Percentiles rank a stretch among this genome's conserved stretches.
Conservation (phyloP, 2,329 filamentous ascomycete genomes). For the Fusarium sp. region DNA sequence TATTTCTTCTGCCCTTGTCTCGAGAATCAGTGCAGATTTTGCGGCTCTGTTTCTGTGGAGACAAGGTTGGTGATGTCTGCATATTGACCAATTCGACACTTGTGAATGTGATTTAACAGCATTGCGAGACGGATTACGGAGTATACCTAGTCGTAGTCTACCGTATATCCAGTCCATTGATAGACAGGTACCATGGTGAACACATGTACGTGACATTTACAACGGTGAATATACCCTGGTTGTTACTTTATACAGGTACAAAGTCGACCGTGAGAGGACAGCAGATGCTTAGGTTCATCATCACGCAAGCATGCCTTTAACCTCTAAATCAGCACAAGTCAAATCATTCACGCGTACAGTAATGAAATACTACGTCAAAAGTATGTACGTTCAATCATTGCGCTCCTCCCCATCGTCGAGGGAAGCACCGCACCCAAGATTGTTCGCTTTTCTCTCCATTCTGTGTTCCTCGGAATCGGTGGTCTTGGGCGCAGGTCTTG, state of each 20-base stretch:
- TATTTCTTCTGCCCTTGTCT: neutral
- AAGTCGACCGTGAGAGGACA: neutral
- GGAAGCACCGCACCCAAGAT: slow-evolving; percentile 72
- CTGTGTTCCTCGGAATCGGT: slow-evolving; percentile 60
- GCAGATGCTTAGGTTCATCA: neutral
- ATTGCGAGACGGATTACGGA: too few relatives aligned
- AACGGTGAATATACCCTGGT: neutral
- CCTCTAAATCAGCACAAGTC: neutral
- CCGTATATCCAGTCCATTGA: too few relatives aligned
- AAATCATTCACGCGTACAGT: slow-evolving; percentile 15
- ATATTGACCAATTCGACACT: too few relatives aligned
- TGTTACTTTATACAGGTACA: neutral
- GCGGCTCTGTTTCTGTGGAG: neutral
- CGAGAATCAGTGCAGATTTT: neutral
- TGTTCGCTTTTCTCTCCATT: slow-evolving; percentile 69
- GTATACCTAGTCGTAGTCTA: too few relatives aligned
- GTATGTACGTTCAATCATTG: slow-evolving; percentile 71
- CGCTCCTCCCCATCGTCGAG: slow-evolving; percentile 66
- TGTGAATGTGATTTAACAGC: neutral
- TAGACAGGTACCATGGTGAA: neutral
- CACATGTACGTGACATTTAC: neutral
- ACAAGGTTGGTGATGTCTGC: too few relatives aligned
- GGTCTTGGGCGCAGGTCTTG: slow-evolving; percentile 62
- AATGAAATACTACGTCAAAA: slow-evolving; percentile 20
- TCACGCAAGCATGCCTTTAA: neutral